phyloP scores from a whole-genome alignment of 176 grass and related monocot species.

The Poa annua region DNA sequence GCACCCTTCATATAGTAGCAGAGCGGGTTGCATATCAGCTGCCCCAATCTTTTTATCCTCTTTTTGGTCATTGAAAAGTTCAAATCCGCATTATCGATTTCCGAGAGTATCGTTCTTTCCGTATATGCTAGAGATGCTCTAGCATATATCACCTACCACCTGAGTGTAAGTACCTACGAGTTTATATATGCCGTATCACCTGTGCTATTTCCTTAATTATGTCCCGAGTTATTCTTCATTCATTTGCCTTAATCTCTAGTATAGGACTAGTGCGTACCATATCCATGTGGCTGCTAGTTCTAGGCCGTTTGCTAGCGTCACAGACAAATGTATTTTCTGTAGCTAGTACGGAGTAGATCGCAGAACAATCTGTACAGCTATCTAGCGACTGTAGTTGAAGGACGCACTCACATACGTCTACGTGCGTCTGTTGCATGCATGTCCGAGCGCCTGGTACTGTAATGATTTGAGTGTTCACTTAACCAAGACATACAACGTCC shows the following conservation, averaged over 20 bases:
- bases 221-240: conserved; percentile 3
- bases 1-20: no score
- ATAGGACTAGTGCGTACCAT: not conserved
- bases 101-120: no score
- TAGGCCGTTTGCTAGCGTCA: not conserved
- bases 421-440: not conserved
- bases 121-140: no score
- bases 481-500: not conserved
- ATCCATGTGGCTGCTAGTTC: not conserved
- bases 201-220: not conserved
- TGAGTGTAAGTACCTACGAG: no score
- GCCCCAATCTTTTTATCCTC: no score
- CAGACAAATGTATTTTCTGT: not conserved
- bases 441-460: not conserved
- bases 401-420: no score
- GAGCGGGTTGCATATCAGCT: no score
- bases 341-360: not conserved
- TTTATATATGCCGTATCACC: not conserved
- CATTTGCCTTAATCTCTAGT: not conserved
- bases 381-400: conserved; percentile 17
- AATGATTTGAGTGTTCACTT: not conserved
- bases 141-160: no score
- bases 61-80: no score
- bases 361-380: not conserved
- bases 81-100: no score